These are phyloP conservation scores for Monilinia vaccinii-corymbosi DNA, from an alignment of 2,329 filamentous ascomycete genomes.

Conservation along the genomic window DNA sequence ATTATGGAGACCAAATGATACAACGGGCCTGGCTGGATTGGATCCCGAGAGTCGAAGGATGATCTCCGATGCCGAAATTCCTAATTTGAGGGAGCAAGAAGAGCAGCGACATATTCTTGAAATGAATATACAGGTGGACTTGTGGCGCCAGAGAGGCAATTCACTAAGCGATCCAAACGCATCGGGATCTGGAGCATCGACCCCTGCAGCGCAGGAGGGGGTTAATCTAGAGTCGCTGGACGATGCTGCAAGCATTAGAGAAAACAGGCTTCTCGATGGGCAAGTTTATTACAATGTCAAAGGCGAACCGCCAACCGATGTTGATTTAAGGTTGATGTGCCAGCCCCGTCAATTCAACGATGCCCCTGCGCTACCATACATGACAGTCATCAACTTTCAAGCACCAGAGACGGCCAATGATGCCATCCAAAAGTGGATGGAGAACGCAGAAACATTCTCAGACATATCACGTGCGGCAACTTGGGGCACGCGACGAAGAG, in stretches of 20 bases:
- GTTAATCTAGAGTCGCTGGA: conserved; percentile 22
- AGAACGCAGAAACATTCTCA: conserved; percentile 40
- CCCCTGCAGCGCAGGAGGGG: conserved; percentile 16
- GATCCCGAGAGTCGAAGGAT: conserved; percentile 24
- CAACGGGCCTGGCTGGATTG: conserved; percentile 23
- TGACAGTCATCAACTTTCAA: conserved; percentile 33
- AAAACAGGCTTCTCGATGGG: conserved; percentile 26
- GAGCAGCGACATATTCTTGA: conserved; percentile 21
- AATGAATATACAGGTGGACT: conserved; percentile 29
- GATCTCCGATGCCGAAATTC: conserved; percentile 19
- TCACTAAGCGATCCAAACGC: conserved; percentile 18
- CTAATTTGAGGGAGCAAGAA: conserved; percentile 28
- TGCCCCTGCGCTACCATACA: conserved; percentile 29
- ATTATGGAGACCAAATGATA: conserved; percentile 20
- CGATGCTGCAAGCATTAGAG: conserved; percentile 26
- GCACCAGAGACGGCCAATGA: conserved; percentile 38
- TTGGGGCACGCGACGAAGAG: conserved; percentile 59
- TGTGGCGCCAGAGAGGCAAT: conserved; percentile 27
- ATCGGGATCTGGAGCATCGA: conserved; percentile 17
- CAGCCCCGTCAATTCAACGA: conserved; percentile 30
- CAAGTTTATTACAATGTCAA: conserved; percentile 27
- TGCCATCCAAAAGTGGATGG: conserved; percentile 38
- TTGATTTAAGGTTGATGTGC: conserved; percentile 23
- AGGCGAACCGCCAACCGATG: conserved; percentile 16
- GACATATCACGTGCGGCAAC: conserved; percentile 56